Evolutionary conservation across 106 monocot genomes (phyloP).

Genomic region (Cymbidium sinense): DNA sequence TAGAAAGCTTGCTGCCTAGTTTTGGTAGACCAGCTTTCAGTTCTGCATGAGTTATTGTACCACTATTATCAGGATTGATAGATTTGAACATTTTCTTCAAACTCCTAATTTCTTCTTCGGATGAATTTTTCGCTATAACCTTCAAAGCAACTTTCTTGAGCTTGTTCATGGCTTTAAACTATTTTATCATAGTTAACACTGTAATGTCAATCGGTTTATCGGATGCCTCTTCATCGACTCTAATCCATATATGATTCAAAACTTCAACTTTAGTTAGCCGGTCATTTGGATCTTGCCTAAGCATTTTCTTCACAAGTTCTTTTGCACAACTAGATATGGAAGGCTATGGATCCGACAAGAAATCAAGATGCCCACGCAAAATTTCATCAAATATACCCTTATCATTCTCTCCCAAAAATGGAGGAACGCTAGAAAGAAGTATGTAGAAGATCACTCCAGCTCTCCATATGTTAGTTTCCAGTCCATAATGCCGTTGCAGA

Average conservation of each 20-base stretch:
- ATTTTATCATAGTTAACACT: slow-evolving; percentile 54
- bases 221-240: slow-evolving; percentile 56
- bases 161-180: slow-evolving; percentile 70
- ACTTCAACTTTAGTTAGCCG: slow-evolving; percentile 58
- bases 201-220: slow-evolving; percentile 63
- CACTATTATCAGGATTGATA: slow-evolving; percentile 77
- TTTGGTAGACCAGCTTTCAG: slow-evolving; percentile 78
- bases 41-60: slow-evolving; percentile 73
- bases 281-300: slow-evolving; percentile 60
- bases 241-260: slow-evolving; percentile 62
- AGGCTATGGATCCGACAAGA: slow-evolving; percentile 67
- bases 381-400: slow-evolving; percentile 75
- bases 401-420: slow-evolving; percentile 90
- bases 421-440: too few species aligned
- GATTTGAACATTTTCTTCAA: slow-evolving; percentile 85
- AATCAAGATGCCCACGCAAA: slow-evolving; percentile 59
- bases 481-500: too few species aligned
- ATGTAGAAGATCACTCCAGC: slow-evolving; percentile 94
- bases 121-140: slow-evolving; percentile 83
- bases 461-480: slow-evolving; percentile 84
- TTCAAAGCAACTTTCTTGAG: slow-evolving; percentile 70
- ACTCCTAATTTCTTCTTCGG: slow-evolving; percentile 82
- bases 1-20: slow-evolving; percentile 73
- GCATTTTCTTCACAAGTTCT: slow-evolving; percentile 79
- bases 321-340: too few species aligned